Percentiles rank a stretch among this genome's conserved stretches.
phyloP scores from a whole-genome alignment of 305 asterid species.

The Solanum hybrid region DNA sequence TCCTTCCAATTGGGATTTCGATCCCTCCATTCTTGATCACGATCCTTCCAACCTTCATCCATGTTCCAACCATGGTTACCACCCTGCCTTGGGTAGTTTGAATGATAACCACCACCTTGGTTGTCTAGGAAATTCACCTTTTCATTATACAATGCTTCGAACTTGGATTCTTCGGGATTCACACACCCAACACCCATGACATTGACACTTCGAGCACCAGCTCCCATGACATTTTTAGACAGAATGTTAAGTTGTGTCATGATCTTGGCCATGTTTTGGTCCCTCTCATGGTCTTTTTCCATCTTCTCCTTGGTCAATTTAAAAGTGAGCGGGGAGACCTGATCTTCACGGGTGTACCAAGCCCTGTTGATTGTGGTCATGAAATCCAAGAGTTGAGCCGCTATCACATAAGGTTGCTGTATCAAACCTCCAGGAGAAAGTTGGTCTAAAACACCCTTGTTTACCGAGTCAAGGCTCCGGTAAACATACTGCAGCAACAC shows the following conservation, averaged over 20 bases:
- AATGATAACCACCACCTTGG: neutral
- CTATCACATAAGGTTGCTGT: neutral
- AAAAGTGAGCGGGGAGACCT: neutral
- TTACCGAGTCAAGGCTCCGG: neutral
- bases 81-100: neutral
- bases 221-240: neutral
- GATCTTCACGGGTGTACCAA: neutral
- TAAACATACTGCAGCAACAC: no score
- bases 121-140: no score
- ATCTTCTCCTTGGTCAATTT: neutral
- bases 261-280: neutral
- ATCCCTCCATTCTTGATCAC: neutral
- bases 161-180: neutral
- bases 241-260: neutral
- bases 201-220: neutral
- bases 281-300: neutral
- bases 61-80: neutral
- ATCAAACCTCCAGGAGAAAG: neutral
- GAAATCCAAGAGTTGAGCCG: neutral
- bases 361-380: neutral
- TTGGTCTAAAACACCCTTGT: neutral
- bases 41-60: neutral
- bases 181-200: neutral
- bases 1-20: neutral
- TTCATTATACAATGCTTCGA: neutral